phyloP scores from a whole-genome alignment of 2,329 filamentous ascomycete species.

The Fusarium sp. region DNA sequence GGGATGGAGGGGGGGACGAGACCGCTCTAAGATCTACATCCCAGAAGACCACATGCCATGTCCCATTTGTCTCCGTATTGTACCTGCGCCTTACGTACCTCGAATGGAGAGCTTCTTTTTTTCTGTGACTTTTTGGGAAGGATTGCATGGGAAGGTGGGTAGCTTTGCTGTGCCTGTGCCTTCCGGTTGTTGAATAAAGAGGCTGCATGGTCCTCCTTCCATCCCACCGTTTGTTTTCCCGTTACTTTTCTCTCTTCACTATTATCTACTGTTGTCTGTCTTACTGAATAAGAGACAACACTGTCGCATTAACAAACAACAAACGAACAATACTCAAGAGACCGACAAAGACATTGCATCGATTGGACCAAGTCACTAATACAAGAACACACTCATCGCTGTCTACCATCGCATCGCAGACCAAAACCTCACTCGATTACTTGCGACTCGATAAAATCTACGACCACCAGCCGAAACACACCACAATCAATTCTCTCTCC shows the following conservation, averaged over 20 bases:
- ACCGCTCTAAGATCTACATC: conserved; percentile 31
- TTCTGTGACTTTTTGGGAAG: neutral
- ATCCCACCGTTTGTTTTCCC: neutral
- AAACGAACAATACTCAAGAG: neutral
- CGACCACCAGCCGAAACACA: neutral
- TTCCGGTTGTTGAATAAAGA: conserved; percentile 1
- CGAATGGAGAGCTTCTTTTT: conserved; percentile 19
- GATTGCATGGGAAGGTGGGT: neutral
- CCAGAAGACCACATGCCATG: conserved; percentile 18
- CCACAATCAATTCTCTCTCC: neutral
- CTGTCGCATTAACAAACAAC: neutral
- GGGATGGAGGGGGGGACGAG: conserved; percentile 29
- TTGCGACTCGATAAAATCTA: neutral
- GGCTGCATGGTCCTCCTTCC: conserved; percentile 1
- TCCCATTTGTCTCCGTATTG: conserved; percentile 8
- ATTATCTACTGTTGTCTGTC: neutral
- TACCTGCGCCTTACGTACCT: conserved; percentile 4
- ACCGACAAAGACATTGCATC: neutral
- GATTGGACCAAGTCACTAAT: neutral
- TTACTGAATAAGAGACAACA: neutral
- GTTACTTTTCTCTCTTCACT: neutral
- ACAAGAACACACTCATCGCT: neutral
- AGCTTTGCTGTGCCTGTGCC: neutral
- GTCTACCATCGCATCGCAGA: neutral
- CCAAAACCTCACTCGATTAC: neutral